Conservation (phyloP, 2,329 filamentous ascomycete genomes). For the Arthrobotrys conoides region DNA sequence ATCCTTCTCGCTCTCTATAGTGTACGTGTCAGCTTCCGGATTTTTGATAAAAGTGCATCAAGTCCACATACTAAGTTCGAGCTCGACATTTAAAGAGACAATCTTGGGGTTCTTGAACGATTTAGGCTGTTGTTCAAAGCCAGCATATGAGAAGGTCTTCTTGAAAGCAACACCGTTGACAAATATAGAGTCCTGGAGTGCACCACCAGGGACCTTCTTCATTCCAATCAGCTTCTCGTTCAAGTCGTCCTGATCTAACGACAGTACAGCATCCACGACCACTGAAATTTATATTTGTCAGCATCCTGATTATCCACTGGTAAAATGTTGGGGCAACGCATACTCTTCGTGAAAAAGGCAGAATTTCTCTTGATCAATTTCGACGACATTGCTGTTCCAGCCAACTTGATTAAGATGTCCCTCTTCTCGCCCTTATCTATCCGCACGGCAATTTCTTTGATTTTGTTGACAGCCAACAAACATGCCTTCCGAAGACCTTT, state of each 20-base stretch:
- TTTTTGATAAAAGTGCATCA: not conserved
- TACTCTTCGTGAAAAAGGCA: constrained; percentile 97
- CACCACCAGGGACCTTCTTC: constrained; percentile 98
- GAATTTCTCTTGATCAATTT: constrained; percentile 99
- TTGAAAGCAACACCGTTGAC: constrained; percentile 99
- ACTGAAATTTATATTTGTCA: constrained; percentile 71
- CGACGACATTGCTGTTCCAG: constrained; percentile 97
- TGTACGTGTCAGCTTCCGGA: constrained; percentile 36
- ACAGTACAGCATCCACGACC: constrained; percentile 96
- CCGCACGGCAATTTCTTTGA: constrained; percentile 95
- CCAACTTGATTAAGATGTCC: constrained; percentile 89
- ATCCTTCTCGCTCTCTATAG: constrained; percentile 89
- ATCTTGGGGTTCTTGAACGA: constrained; percentile 94
- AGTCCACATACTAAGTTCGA: constrained; percentile 78
- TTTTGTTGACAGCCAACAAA: constrained; percentile 94
- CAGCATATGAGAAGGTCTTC: constrained; percentile 99
- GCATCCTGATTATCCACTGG: not conserved
- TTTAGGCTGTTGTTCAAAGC: constrained; percentile 99
- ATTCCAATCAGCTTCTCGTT: constrained; percentile 98
- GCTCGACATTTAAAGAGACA: constrained; percentile 95
- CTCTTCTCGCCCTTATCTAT: constrained; percentile 85
- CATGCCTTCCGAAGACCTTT: constrained; percentile 93
- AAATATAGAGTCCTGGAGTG: constrained; percentile 94
- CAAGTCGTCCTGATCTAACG: constrained; percentile 94
- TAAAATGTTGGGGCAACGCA: constrained; percentile 64